phyloP scores from a whole-genome alignment of 257 asterid genomes.

The Solanum habrochaites region DNA sequence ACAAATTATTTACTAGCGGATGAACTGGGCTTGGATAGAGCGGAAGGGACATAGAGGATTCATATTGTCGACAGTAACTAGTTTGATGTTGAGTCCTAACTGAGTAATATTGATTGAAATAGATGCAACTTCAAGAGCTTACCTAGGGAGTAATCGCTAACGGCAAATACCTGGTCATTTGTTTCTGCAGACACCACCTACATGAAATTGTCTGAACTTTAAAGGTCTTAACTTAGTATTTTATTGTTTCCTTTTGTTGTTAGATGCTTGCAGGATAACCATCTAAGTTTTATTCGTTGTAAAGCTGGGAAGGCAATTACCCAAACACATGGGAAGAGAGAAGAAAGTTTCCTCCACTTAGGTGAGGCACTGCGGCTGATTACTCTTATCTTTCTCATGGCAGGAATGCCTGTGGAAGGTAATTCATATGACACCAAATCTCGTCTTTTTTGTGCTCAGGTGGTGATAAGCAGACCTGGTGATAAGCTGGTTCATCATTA shows the following conservation, averaged over 20 bases:
- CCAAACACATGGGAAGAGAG: neutral
- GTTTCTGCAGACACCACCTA: neutral
- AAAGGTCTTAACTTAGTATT: neutral
- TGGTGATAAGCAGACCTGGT: neutral
- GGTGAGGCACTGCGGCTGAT: neutral
- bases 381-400: neutral
- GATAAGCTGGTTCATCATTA: neutral
- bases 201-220: neutral
- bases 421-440: neutral
- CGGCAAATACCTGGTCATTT: neutral
- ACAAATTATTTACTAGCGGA: neutral
- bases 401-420: neutral
- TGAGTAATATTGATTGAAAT: neutral
- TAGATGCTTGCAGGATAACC: neutral
- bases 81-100: neutral
- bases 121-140: neutral
- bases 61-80: neutral
- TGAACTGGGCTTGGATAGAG: neutral
- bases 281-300: neutral
- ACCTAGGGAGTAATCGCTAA: neutral
- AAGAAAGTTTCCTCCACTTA: neutral
- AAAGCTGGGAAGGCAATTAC: neutral
- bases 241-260: neutral
- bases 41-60: neutral
- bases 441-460: neutral